Evolutionary conservation across 345 rosid species (phyloP).

Genomic region (Populus nigra): DNA sequence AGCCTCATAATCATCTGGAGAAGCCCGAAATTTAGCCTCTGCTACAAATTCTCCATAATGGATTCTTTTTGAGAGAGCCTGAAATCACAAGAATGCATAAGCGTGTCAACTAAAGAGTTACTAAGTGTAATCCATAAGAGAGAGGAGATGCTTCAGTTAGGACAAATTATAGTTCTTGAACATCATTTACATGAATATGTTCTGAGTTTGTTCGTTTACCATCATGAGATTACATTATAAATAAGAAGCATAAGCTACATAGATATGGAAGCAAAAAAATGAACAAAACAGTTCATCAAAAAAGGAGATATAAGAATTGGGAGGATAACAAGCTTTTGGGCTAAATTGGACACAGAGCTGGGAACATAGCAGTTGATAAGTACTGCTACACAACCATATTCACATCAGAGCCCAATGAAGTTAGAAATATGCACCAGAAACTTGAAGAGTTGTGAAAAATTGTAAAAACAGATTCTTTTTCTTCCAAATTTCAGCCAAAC

Average conservation of each 20-base stretch:
- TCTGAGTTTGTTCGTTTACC: background rate
- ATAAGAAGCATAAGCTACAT: background rate
- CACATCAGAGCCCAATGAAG: background rate
- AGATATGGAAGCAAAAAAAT: background rate
- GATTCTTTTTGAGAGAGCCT: conserved; percentile 90
- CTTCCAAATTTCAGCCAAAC: background rate
- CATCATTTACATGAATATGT: background rate
- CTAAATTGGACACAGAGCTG: background rate
- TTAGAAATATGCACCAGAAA: background rate
- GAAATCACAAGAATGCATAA: conserved; percentile 14
- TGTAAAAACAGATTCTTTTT: background rate
- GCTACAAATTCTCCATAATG: conserved; percentile 96
- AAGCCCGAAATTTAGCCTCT: conserved; percentile 75
- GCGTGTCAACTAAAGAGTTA: background rate
- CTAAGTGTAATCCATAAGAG: background rate
- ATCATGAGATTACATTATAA: background rate
- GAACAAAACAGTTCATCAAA: background rate
- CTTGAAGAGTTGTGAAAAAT: background rate
- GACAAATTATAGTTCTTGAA: background rate
- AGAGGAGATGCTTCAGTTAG: background rate
- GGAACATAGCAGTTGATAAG: background rate
- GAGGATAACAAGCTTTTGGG: background rate
- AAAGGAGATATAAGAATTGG: background rate
- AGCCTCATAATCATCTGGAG: conserved; percentile 56
- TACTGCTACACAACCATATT: background rate